These are phyloP conservation scores for Pulveroboletus ravenelii DNA, from an alignment of 768 basidiomycete species.

Conservation along the genomic window DNA sequence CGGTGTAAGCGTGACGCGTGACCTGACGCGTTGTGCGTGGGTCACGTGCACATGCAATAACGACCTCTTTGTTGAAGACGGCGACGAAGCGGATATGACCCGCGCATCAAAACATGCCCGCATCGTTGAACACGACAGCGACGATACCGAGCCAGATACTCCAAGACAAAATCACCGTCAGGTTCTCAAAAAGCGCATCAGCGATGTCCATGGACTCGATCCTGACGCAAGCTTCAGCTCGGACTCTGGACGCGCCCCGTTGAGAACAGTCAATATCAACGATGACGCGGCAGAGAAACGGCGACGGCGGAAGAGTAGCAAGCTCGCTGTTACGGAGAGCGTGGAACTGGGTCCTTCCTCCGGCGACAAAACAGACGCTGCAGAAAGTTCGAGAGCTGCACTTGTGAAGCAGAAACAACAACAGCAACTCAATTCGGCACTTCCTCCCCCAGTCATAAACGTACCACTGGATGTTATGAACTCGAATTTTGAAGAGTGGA, in stretches of 20 bases:
- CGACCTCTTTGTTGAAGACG: slow-evolving; percentile 28
- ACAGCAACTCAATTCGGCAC: slow-evolving; percentile 57
- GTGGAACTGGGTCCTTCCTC: slow-evolving; percentile 54
- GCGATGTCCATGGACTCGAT: slow-evolving; percentile 45
- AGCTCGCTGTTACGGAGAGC: slow-evolving; percentile 52
- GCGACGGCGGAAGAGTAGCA: slow-evolving; percentile 73
- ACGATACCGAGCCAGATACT: slow-evolving; percentile 32
- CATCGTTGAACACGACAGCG: slow-evolving; percentile 23
- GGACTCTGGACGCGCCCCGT: slow-evolving; percentile 39
- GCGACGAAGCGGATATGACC: slow-evolving; percentile 18
- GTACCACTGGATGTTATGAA: slow-evolving; percentile 81
- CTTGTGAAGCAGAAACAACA: slow-evolving; percentile 52
- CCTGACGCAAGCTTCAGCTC: slow-evolving; percentile 32
- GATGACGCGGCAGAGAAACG: slow-evolving; percentile 88
- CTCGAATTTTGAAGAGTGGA: slow-evolving; percentile 98
- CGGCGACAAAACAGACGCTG: slow-evolving; percentile 37
- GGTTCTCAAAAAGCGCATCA: slow-evolving; percentile 36
- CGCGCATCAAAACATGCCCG: slow-evolving; percentile 20
- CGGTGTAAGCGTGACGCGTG: slow-evolving; percentile 13
- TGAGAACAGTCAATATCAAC: slow-evolving; percentile 48
- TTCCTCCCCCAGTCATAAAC: slow-evolving; percentile 51
- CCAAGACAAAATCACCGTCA: slow-evolving; percentile 23
- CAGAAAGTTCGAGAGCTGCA: slow-evolving; percentile 41
- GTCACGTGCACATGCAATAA: slow-evolving; percentile 25
- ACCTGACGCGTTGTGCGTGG: slow-evolving; percentile 25